A percentile compares a stretch with the other conserved stretches of the same genome.
These are phyloP conservation scores for Tuber microsphaerosporum DNA, from an alignment of 495 filamentous ascomycete species.

Conservation along the genomic window DNA sequence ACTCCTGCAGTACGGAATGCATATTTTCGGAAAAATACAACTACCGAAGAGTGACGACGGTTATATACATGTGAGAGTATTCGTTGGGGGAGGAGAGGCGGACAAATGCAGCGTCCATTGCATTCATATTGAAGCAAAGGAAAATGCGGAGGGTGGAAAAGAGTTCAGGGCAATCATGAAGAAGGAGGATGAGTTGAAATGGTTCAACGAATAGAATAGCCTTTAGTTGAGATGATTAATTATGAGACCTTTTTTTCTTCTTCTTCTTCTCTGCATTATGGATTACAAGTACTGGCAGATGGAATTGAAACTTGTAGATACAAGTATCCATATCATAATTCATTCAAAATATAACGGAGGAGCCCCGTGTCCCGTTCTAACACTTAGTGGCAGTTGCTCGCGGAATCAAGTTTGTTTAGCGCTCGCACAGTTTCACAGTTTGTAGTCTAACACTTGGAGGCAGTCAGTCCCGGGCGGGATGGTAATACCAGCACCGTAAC, in stretches of 20 bases:
- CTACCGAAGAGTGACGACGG: constrained; percentile 44
- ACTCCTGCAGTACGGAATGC: constrained; percentile 47
- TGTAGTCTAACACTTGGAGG: not conserved
- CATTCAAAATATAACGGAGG: not conserved
- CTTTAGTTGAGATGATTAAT: not conserved
- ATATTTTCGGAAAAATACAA: constrained; percentile 53
- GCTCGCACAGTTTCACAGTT: not conserved
- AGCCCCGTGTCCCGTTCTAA: not conserved
- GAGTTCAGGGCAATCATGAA: constrained; percentile 51
- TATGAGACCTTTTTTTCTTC: not conserved
- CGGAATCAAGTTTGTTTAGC: not conserved
- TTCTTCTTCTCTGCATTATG: not conserved
- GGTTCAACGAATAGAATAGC: constrained; percentile 50
- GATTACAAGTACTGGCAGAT: not conserved
- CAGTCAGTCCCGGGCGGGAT: not conserved
- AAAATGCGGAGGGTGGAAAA: constrained; percentile 46
- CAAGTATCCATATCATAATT: no score
- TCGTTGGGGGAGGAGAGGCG: constrained; percentile 47
- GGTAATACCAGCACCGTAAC: no score
- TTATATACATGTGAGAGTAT: constrained; percentile 47
- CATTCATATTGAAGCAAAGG: constrained; percentile 50
- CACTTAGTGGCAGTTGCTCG: not conserved
- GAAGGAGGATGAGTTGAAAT: constrained; percentile 51
- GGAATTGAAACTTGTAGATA: not conserved
- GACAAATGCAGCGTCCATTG: constrained; percentile 48